Evolutionary conservation across 495 filamentous ascomycete species (phyloP).

Genomic region (Massariosphaeria phaeospora): DNA sequence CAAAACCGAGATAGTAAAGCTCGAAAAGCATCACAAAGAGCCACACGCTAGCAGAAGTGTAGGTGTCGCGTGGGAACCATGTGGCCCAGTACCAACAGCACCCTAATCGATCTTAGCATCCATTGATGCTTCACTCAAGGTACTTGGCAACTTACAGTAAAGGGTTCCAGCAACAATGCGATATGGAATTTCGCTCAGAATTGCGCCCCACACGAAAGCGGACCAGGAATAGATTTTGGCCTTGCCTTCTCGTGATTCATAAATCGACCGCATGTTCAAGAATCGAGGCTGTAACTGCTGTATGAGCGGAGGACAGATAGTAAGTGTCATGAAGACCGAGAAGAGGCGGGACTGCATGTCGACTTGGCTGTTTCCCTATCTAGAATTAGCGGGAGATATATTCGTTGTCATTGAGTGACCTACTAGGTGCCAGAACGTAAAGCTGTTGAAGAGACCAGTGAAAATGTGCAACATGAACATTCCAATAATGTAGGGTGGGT

Average conservation of each 20-base stretch:
- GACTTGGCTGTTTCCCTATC: slow-evolving; percentile 51
- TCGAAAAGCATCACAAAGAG: slow-evolving; percentile 64
- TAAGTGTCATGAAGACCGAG: slow-evolving; percentile 67
- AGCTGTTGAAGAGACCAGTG: slow-evolving; percentile 59
- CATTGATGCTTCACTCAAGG: background rate
- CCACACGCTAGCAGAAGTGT: slow-evolving; percentile 54
- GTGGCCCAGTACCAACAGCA: slow-evolving; percentile 55
- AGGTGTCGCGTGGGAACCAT: slow-evolving; percentile 50
- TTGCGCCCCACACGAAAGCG: slow-evolving; percentile 62
- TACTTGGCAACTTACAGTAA: slow-evolving; percentile 47
- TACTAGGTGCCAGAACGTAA: slow-evolving; percentile 62
- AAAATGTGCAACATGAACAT: slow-evolving; percentile 59
- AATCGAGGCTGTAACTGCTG: slow-evolving; percentile 67
- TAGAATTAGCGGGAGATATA: too few species aligned
- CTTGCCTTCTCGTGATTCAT: slow-evolving; percentile 63
- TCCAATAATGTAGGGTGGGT: slow-evolving; percentile 36
- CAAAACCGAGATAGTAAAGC: slow-evolving; percentile 67
- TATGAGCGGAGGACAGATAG: slow-evolving; percentile 57
- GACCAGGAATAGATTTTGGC: slow-evolving; percentile 69
- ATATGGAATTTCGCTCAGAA: slow-evolving; percentile 71
- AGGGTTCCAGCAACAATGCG: slow-evolving; percentile 55
- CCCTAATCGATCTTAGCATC: slow-evolving; percentile 22
- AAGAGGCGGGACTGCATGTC: slow-evolving; percentile 65
- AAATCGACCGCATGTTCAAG: slow-evolving; percentile 59
- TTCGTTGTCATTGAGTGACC: too few species aligned